Evolutionary conservation across 768 basidiomycete genomes (phyloP), one percentile per base, ranked within the genome.

Genomic region (Trametes meyenii): DNA sequence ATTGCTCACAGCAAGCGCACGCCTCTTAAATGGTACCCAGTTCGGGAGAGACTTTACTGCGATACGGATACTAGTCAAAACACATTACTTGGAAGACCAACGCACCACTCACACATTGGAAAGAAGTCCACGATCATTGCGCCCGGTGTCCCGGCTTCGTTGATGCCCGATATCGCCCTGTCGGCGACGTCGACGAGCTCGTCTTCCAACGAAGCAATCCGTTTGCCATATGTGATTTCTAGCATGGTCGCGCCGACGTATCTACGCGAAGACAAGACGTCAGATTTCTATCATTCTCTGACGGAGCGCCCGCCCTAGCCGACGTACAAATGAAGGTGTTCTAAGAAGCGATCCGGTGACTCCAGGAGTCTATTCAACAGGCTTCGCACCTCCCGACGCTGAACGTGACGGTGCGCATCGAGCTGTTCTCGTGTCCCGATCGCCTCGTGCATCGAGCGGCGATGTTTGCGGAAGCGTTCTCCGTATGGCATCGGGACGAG

Each of bases 171-270:
- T 1, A 53, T 57, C 5, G 62, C 58, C 29, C 56, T 55, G n/a
- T 72, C 68, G 1, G 65, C 68, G 16, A 66, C 39, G 1, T 52
- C 24, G 6, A 73, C 65, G 17, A 74, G 51, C 1, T 61, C 58
- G 62, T 76, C 75, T 14, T 76, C 54, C n/a, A 68, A n/a, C 1
- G 64, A 70, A 5, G 54, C 42, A 5, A 69, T 62, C 13, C 62
- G 49, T 50, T 71, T 70, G 4, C 75, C 76, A 54, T 74, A 77
- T 0, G 71, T 62, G 21, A 75, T 64, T 33, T 62, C 63, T 6
- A 75, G 60, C 16, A 74, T 68, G 2, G 33, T 61, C 0, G 70
- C 65, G 10, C 65, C 72, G 2, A 68, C 60, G 39, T 64, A 71
- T 19, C 72, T 73, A n/a, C 24, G 24, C 17, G 8, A 10, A 33